These are phyloP conservation scores for Nicotiana sylvestris DNA, from an alignment of 257 asterid species.

Conservation along the genomic window DNA sequence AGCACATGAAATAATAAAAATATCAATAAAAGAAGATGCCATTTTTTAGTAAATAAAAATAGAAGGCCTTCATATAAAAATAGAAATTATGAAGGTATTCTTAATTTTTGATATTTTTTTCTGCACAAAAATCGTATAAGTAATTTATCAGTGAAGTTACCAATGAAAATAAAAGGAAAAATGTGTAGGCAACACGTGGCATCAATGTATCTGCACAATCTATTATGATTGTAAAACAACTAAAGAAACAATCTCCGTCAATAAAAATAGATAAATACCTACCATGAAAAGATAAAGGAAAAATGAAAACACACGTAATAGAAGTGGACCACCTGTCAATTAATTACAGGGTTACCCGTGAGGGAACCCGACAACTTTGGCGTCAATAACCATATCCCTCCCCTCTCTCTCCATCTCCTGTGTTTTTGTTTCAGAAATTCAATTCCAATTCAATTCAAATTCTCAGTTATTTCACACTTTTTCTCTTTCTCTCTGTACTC, in stretches of 20 bases:
- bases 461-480: neutral
- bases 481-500: neutral
- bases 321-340: neutral
- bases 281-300: neutral
- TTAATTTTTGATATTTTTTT: too few relatives aligned
- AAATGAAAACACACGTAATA: neutral
- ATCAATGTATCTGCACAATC: neutral
- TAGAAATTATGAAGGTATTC: neutral
- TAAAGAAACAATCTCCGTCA: neutral
- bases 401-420: neutral
- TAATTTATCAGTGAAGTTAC: neutral
- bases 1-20: too few relatives aligned
- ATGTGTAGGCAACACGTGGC: neutral
- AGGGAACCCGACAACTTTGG: conserved; percentile 19
- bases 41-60: neutral
- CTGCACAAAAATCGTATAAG: neutral
- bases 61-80: neutral
- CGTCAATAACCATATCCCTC: conserved; percentile 21
- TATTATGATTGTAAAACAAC: neutral
- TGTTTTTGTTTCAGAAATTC: neutral
- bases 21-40: too few relatives aligned
- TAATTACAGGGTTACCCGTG: neutral
- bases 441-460: neutral
- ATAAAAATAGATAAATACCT: neutral
- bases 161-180: neutral